Evolutionary conservation across 306 rosid genomes (phyloP), one percentile per base, ranked within the genome.

Genomic region (Trifolium repens): DNA sequence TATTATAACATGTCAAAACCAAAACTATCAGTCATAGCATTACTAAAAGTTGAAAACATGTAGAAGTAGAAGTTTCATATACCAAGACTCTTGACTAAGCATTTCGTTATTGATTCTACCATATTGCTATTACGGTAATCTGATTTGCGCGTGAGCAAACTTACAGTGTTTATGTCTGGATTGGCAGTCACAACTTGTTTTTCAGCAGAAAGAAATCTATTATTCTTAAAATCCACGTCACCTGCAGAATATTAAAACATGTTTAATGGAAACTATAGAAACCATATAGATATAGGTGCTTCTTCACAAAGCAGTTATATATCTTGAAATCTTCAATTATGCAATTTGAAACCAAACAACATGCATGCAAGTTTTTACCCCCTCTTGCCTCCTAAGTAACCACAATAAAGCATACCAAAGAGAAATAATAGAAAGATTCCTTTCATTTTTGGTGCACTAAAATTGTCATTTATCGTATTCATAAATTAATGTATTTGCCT

Each of bases 171-270:
- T 79, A 93, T 88, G 72, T 93, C 98, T 35, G 98, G 98, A 76
- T 81, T 87, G 32, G 97, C 97, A 9, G 98, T 91, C 58, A 93
- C 87, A 78, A 87, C 87, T 86, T 93, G 98, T 76, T 84, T 89
- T 72, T 93, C 98, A 42, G 82, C 87, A 9, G 97, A 80, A 73
- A 93, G 85, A 84, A 81, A 89, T 71, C 80, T 91, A 62, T 93
- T 93, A 87, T 89, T 93, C 82, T 93, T 93, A 84, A 93, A 93
- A 74, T 93, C 98, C 89, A 86, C 86, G 82, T 93, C 98, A 74
- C 98, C 98, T 93, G 89, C 81, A 79, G 65, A 44, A 81, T 43
- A 72, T 42, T 57, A 61, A 75, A 78, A 79, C 72, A 14, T 44
- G 40, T 72, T 64, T 66, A 46, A 46, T 9, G 58, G 46, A 67